Evolutionary conservation across 768 basidiomycete genomes (phyloP).

Genomic region (Xerocomus spinulosus): DNA sequence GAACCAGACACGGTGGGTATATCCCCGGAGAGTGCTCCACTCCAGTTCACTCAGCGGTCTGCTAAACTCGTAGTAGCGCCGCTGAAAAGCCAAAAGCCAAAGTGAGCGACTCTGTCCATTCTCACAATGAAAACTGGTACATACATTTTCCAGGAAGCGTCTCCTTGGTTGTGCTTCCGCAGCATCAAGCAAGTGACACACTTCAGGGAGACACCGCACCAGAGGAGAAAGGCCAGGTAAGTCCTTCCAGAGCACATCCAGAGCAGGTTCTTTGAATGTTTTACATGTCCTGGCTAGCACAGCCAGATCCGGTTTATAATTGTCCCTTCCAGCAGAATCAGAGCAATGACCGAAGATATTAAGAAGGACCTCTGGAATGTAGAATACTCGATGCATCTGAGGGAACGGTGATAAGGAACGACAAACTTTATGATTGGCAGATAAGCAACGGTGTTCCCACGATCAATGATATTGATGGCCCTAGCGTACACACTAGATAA

Average conservation of each 20-base stretch:
- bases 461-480: no score
- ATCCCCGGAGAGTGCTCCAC: background rate
- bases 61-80: background rate
- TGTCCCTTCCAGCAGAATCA: background rate
- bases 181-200: no score
- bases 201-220: background rate
- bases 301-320: background rate
- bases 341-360: background rate
- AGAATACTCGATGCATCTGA: background rate
- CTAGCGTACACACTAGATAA: no score
- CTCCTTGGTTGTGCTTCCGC: no score
- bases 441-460: no score
- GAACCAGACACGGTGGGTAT: background rate
- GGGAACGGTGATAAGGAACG: no score
- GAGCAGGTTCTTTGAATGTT: background rate
- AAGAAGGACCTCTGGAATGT: background rate
- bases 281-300: constrained; percentile 1
- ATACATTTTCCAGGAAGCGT: background rate
- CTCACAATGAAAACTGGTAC: background rate
- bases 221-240: background rate
- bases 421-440: no score
- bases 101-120: background rate
- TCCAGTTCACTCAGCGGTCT: background rate
- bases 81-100: background rate
- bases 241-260: background rate